Conservation (phyloP, 257 asterid species). For the Jaltomata sinuosa region DNA sequence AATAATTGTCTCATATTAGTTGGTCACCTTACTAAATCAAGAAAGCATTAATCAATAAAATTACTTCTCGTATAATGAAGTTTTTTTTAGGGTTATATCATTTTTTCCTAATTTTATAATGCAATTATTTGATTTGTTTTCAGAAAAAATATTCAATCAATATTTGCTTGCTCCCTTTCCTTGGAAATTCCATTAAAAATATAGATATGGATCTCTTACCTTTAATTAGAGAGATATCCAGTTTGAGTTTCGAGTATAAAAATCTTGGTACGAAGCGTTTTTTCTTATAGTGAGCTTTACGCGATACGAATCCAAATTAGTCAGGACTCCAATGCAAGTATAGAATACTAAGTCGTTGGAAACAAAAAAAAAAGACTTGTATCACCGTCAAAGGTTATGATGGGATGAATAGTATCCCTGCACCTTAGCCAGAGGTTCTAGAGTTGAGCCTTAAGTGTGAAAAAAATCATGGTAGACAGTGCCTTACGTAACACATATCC, state of each 20-base stretch:
- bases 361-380: background rate
- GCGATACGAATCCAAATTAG: background rate
- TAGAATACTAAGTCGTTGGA: accelerated
- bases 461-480: background rate
- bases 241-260: background rate
- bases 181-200: background rate
- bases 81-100: no score
- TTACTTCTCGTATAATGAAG: no score
- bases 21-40: no score
- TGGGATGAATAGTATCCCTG: background rate
- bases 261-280: background rate
- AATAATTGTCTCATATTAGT: no score
- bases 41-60: no score
- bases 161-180: background rate
- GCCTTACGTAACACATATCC: accelerated
- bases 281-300: accelerated
- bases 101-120: background rate
- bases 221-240: background rate
- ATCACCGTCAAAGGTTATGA: background rate
- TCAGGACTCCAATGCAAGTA: background rate
- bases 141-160: background rate
- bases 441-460: no score
- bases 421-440: background rate
- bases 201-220: background rate
- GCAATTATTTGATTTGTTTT: background rate